phyloP scores from a whole-genome alignment of 2,329 filamentous ascomycete species.

The Colletotrichum sp. region DNA sequence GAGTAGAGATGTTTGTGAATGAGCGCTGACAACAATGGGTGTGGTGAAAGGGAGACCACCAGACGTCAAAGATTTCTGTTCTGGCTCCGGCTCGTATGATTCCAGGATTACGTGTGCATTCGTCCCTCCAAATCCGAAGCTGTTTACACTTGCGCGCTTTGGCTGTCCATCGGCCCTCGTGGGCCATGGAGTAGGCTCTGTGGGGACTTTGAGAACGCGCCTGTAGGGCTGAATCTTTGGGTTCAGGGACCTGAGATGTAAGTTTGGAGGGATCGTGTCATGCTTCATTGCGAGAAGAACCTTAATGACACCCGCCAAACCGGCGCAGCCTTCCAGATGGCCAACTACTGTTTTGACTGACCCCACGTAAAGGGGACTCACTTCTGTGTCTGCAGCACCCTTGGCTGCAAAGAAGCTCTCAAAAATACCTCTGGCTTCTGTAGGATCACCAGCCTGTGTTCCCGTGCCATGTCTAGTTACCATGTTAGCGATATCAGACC shows the following conservation, averaged over 20 bases:
- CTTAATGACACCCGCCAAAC: slow-evolving; percentile 11
- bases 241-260: slow-evolving; percentile 20
- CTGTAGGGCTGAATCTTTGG: slow-evolving; percentile 4
- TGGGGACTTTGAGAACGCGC: slow-evolving; percentile 26
- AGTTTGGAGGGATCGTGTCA: neutral
- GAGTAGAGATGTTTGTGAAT: neutral
- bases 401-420: slow-evolving; percentile 18
- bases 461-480: slow-evolving; percentile 42
- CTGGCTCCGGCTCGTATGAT: neutral
- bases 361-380: slow-evolving; percentile 26
- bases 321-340: slow-evolving; percentile 27
- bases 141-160: slow-evolving; percentile 39
- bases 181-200: slow-evolving; percentile 28
- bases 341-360: slow-evolving; percentile 31
- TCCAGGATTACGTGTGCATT: slow-evolving; percentile 32
- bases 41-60: fast-evolving
- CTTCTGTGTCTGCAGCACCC: neutral
- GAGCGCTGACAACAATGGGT: neutral
- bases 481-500: neutral
- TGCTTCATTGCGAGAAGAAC: neutral
- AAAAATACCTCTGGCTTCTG: slow-evolving; percentile 47
- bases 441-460: slow-evolving; percentile 49
- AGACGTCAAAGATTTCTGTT: neutral
- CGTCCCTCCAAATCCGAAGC: slow-evolving; percentile 32
- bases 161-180: slow-evolving; percentile 22